These are phyloP conservation scores for Globisporangium uncinulatum DNA, from an alignment of 352 stramenopile genomes.

Conservation along the genomic window DNA sequence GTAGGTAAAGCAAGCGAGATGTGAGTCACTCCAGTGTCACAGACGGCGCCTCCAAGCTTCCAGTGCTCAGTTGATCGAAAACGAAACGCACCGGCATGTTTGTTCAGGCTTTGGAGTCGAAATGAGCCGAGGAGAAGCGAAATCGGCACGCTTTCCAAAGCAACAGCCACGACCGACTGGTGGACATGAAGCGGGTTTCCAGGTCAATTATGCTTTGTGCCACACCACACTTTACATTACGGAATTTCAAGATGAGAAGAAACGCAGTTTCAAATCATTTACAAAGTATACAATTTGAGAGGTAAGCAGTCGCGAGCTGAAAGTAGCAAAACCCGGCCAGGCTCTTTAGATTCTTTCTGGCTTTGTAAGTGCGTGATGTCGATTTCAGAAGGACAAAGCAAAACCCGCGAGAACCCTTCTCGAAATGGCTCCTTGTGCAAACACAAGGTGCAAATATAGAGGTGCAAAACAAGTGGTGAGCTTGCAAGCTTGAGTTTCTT, in stretches of 20 bases:
- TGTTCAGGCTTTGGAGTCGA: conserved; percentile 19
- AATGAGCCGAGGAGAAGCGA: conserved; percentile 4
- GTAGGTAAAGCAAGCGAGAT: not conserved
- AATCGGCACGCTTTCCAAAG: not conserved
- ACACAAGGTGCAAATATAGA: no score
- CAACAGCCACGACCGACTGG: not conserved
- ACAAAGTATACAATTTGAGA: not conserved
- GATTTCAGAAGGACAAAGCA: no score
- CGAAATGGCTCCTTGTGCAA: no score
- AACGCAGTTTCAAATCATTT: not conserved
- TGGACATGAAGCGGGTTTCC: not conserved
- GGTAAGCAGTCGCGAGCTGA: not conserved
- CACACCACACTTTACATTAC: conserved; percentile 1
- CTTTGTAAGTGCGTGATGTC: no score
- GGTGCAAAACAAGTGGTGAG: no score
- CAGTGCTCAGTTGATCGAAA: not conserved
- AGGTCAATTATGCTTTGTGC: not conserved
- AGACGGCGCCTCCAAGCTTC: not conserved
- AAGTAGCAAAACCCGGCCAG: no score
- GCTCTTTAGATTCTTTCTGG: no score
- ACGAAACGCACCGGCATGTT: conserved; percentile 13
- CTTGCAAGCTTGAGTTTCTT: no score
- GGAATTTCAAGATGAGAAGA: not conserved
- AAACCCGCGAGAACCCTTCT: no score
- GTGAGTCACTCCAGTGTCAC: not conserved